Base-by-base conservation (phyloP, 441 rosid species). In the Brassica balearica region DNA sequence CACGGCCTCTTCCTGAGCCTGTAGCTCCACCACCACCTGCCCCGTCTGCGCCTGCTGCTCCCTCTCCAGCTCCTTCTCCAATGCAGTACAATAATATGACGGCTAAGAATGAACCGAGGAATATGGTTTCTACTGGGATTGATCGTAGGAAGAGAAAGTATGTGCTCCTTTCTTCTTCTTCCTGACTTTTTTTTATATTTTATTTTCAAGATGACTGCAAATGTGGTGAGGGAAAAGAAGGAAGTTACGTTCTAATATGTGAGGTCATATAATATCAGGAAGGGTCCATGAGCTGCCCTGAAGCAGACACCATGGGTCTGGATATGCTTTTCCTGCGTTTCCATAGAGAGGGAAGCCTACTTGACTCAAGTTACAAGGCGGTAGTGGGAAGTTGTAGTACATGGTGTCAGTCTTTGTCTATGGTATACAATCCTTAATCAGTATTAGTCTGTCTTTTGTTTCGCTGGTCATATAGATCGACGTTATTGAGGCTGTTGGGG, bases 121-220 rank as follows among this genome's bases (percentile, higher is more conserved):
- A 67, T 76, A 67, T 80, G 81, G 34, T 15, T 61, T 7, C 81
- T 43, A 66, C 82, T 81, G 95, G 88, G 72, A 81, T 85, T 55
- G 98, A 93, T 75, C 87, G 97, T 64, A 87, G 96, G 84, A 92
- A 92, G 86, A 88, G 98, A 78, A 94, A 92, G 97, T 89, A 86
- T 15, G 88, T 82, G 20, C 64, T 63, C 38, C 69, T 76, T 61
- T 74, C 76, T 51, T 74, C 76, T 51, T 67, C 59, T 71, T 65
- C 68, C 46, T 74, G 11, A 46, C 56, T 3, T 32, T 10, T 65
- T 14, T 32, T 6, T 32, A 2, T 32, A 3, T 43, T 38, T 38
- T 43, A 11, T 43, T 74, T 56, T 58, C 9, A 68, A 38, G 11
- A 20, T 43, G 15, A 56, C 53, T 65, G 34, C 25, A 27, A 71